Percentiles rank a stretch among this genome's conserved stretches.
These are phyloP conservation scores for Fusarium hainanense DNA, from an alignment of 2,329 filamentous ascomycete species.

Conservation along the genomic window DNA sequence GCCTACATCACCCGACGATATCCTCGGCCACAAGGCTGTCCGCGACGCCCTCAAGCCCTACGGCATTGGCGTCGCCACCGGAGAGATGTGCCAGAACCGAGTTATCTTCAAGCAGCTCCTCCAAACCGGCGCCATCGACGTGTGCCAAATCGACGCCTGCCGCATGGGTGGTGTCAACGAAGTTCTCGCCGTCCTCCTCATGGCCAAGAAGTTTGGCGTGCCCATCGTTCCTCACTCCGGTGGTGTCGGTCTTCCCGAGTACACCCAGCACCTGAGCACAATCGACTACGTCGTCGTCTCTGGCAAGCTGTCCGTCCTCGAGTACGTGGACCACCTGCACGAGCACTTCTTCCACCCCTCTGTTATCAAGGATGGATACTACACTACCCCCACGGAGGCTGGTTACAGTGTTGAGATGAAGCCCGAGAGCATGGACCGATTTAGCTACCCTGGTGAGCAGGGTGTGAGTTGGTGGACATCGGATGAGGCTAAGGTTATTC, in stretches of 20 bases:
- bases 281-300: slow-evolving; percentile 92
- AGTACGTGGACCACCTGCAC: slow-evolving; percentile 93
- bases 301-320: slow-evolving; percentile 82
- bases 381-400: slow-evolving; percentile 83
- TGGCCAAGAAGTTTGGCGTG: slow-evolving; percentile 81
- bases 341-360: slow-evolving; percentile 90
- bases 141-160: slow-evolving; percentile 92
- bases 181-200: slow-evolving; percentile 87
- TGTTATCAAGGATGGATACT: slow-evolving; percentile 85
- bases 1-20: slow-evolving; percentile 89
- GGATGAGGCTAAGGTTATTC: slow-evolving; percentile 79
- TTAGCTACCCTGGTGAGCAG: slow-evolving; percentile 78
- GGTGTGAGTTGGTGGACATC: slow-evolving; percentile 88
- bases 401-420: slow-evolving; percentile 97
- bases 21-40: slow-evolving; percentile 87
- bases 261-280: slow-evolving; percentile 91
- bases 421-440: slow-evolving; percentile 84
- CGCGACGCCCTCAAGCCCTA: slow-evolving; percentile 80
- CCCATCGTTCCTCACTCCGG: slow-evolving; percentile 91
- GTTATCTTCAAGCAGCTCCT: slow-evolving; percentile 95
- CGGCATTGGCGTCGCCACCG: slow-evolving; percentile 86
- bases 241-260: slow-evolving; percentile 90
- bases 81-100: slow-evolving; percentile 96
- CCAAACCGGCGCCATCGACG: slow-evolving; percentile 81
- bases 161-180: slow-evolving; percentile 92